Evolutionary conservation across 768 basidiomycete species (phyloP).

Genomic region (Termitomyces sp.): DNA sequence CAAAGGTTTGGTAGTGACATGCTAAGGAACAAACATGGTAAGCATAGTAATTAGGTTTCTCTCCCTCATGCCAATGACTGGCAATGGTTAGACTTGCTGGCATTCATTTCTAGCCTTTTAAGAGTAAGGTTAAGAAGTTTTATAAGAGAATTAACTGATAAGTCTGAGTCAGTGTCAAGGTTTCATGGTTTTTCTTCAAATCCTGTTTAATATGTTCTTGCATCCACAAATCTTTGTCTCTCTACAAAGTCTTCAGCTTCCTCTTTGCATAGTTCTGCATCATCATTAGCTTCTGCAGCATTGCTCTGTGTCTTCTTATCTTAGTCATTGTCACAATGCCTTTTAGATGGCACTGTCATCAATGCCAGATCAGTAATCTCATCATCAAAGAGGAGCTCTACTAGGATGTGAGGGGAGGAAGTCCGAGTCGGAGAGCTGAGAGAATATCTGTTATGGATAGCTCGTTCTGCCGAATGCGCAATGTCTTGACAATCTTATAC

Average conservation of each 20-base stretch:
- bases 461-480: too few relatives aligned
- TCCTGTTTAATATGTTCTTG: neutral
- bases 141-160: neutral
- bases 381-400: neutral
- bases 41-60: neutral
- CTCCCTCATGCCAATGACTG: neutral
- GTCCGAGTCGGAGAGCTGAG: too few relatives aligned
- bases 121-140: neutral
- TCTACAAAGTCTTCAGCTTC: neutral
- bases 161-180: neutral
- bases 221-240: neutral
- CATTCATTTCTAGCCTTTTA: neutral
- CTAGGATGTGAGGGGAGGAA: too few relatives aligned
- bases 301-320: neutral
- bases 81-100: neutral
- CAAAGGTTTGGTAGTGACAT: slow-evolving; percentile 1
- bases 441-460: too few relatives aligned
- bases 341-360: neutral
- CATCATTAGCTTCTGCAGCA: neutral
- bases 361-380: neutral
- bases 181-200: neutral
- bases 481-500: too few relatives aligned
- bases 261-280: neutral
- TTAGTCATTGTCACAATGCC: neutral
- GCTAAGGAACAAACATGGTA: neutral